phyloP scores from a whole-genome alignment of 1,284 basidiomycete genomes.

The Erythrobasidium hasegawianum region DNA sequence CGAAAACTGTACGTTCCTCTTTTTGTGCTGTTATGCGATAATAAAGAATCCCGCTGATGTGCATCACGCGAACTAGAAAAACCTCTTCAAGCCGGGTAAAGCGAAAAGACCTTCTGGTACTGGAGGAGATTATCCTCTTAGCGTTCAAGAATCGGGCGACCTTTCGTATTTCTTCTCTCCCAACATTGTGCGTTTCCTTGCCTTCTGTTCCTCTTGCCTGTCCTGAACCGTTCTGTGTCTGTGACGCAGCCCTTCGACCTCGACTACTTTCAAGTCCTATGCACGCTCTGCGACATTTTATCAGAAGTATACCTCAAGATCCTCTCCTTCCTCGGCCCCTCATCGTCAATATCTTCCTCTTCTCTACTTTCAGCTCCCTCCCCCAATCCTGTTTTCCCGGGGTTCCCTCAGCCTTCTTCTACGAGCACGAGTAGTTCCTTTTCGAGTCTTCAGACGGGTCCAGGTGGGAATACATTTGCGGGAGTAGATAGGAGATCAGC shows the following conservation, averaged over 20 bases:
- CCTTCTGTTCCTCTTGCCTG: too few species aligned
- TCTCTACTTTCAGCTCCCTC: neutral
- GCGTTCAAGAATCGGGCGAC: slow-evolving; percentile 47
- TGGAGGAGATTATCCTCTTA: slow-evolving; percentile 33
- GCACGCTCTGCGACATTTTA: slow-evolving; percentile 77
- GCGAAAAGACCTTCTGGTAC: slow-evolving; percentile 22
- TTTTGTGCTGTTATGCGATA: neutral
- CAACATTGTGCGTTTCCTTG: slow-evolving; percentile 55
- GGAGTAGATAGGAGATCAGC: slow-evolving; percentile 24
- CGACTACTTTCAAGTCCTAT: slow-evolving; percentile 78
- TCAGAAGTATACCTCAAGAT: slow-evolving; percentile 82
- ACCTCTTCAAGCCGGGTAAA: slow-evolving; percentile 28
- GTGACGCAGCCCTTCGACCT: slow-evolving; percentile 81
- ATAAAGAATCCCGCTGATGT: neutral
- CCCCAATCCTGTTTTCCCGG: slow-evolving; percentile 26
- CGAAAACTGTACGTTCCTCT: slow-evolving; percentile 62
- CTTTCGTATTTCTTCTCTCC: slow-evolving; percentile 71
- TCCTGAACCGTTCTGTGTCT: too few species aligned
- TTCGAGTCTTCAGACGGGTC: slow-evolving; percentile 5
- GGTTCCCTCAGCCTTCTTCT: slow-evolving; percentile 26
- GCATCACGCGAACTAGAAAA: too few species aligned
- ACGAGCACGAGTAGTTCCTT: slow-evolving; percentile 17
- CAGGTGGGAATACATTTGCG: slow-evolving; percentile 4
- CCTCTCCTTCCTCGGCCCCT: slow-evolving; percentile 62
- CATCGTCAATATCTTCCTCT: too few species aligned